Base-by-base conservation (phyloP, 2,329 filamentous ascomycete genomes). In the Clarireedia hainanense region DNA sequence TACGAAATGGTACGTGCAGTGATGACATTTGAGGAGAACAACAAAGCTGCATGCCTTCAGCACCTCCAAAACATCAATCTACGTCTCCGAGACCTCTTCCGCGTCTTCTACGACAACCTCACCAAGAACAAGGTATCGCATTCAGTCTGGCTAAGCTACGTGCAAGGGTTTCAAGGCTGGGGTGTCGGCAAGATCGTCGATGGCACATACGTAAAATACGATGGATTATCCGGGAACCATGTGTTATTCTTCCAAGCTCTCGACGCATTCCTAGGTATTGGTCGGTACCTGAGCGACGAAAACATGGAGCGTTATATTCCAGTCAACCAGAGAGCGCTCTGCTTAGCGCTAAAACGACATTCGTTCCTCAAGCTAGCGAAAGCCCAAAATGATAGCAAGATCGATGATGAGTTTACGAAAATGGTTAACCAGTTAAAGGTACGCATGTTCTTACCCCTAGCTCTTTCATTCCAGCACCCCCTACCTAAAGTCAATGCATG, bases 101-200 rank as follows among this genome's bases (percentile, higher is more conserved):
- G 30, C 14, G n/a, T 55, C 6, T 55, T 55, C 26, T 55, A 55
- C 52, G 37, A 49, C 23, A 55, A 55, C 4, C 52, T 55, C 14
- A 55, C 46, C 1, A 26, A 36, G 15, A n/a, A 17, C 5, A 36
- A 23, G 1, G 46, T 55, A 12, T 55, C 46, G 0, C 46, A 36
- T 5, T 34, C 45, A 10, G 37, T 50, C 34, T 55, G 52, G 52
- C 36, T 55, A 4, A 50, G 46, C 20, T 55, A 55, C 6, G 23
- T 55, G 4, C 52, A 55, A 17, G 52, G 52, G 4, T 55, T 55
- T 2, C 46, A 55, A 43, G 52, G 46, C 9, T 55, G 46, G 52
- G 52, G 52, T 6, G 20, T 50, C 7, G 52, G 52, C 2, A 50
- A 36, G 6, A 50, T 50, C 2, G 9, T 50, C 9, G 14, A 43